These are phyloP conservation scores for Cerioporus squamosus DNA, from an alignment of 1,284 basidiomycete genomes.

Conservation along the genomic window DNA sequence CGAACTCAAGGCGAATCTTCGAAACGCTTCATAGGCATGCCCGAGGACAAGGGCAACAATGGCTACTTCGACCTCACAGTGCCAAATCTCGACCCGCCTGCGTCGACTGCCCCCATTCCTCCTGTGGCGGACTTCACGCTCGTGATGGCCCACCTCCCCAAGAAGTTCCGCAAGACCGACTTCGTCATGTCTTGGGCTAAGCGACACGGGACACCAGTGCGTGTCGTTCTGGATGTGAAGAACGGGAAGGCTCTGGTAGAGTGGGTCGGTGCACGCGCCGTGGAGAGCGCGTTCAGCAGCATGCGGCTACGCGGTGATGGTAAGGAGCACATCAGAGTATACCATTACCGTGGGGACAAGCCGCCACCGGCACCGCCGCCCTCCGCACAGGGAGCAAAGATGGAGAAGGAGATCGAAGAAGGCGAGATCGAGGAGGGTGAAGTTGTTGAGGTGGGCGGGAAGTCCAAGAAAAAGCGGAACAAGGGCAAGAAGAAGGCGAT, in stretches of 20 bases:
- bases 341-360: constrained; percentile 48
- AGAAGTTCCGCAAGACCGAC: constrained; percentile 44
- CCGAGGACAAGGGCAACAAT: constrained; percentile 20
- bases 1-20: not conserved
- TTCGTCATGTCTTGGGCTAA: constrained; percentile 49
- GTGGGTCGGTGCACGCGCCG: constrained; percentile 49
- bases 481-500: constrained; percentile 28
- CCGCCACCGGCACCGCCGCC: not conserved
- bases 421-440: constrained; percentile 33
- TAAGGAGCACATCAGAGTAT: constrained; percentile 51
- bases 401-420: constrained; percentile 30
- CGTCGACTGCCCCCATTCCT: constrained; percentile 5
- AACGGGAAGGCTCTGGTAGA: constrained; percentile 57
- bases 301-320: constrained; percentile 49
- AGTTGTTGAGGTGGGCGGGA: constrained; percentile 11
- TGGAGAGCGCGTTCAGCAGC: constrained; percentile 55
- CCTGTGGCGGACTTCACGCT: constrained; percentile 56
- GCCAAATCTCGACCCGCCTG: not conserved
- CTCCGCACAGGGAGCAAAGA: not conserved
- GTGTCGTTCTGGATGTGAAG: constrained; percentile 42
- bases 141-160: constrained; percentile 63
- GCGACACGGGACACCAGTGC: constrained; percentile 41
- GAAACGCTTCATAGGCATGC: constrained; percentile 32
- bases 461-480: constrained; percentile 15
- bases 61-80: constrained; percentile 22